A percentile compares a stretch with the other conserved stretches of the same genome.
These are phyloP conservation scores for Aspergillus haitiensis DNA, from an alignment of 495 filamentous ascomycete genomes.

Conservation along the genomic window DNA sequence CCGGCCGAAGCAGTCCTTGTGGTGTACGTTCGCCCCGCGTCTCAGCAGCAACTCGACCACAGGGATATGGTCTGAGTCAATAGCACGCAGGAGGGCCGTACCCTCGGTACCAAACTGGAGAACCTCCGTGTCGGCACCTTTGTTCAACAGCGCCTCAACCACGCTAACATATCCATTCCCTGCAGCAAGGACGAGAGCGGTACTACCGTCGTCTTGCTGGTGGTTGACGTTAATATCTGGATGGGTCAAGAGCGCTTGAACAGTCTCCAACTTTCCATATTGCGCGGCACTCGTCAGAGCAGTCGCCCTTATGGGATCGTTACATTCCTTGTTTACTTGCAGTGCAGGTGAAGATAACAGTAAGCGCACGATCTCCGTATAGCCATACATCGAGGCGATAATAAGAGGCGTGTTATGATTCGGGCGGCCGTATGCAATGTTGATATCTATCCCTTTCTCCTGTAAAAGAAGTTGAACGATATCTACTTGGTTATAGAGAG, in stretches of 20 bases:
- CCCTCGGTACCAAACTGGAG: not conserved
- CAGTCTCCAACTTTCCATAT: not conserved
- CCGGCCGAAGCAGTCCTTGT: constrained; percentile 14
- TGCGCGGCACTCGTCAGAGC: constrained; percentile 6
- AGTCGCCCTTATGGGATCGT: not conserved
- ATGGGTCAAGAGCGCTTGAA: not conserved
- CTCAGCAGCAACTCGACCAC: constrained; percentile 5
- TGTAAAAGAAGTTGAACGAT: not conserved
- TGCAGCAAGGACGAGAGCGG: constrained; percentile 4
- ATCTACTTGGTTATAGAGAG: not conserved
- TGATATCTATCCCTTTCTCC: constrained; percentile 6
- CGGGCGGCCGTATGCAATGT: not conserved
- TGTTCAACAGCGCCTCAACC: constrained; percentile 10
- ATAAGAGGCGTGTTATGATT: not conserved
- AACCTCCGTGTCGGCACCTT: constrained; percentile 5
- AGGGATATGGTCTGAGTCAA: constrained; percentile 3
- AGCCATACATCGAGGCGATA: not conserved
- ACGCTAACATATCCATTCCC: not conserved
- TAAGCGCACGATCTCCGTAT: not conserved
- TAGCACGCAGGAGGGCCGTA: constrained; percentile 12
- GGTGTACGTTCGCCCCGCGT: constrained; percentile 12
- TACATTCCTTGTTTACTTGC: constrained; percentile 8
- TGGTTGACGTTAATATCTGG: constrained; percentile 6
- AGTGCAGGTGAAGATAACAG: not conserved
- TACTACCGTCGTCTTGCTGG: not conserved